Evolutionary conservation across 2,329 filamentous ascomycete genomes (phyloP).

Genomic region (Salinomyces thailandicus): DNA sequence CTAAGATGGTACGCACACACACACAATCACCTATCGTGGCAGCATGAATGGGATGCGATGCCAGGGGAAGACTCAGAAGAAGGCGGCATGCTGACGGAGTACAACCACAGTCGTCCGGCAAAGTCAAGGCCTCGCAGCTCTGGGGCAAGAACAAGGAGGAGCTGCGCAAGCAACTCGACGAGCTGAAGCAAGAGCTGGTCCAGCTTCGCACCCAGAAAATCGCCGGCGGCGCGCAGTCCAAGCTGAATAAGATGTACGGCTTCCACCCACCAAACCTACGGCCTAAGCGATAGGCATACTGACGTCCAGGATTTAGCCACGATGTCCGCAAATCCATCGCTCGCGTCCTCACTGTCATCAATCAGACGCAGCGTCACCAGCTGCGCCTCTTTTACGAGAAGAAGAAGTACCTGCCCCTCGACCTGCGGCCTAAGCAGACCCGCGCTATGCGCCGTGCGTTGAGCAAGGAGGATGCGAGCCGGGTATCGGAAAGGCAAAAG

Average conservation of each 20-base stretch:
- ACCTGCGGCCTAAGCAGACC: constrained; percentile 97
- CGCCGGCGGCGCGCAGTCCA: constrained; percentile 77
- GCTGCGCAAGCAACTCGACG: constrained; percentile 84
- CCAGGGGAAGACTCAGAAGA: no score
- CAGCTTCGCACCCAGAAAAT: constrained; percentile 98
- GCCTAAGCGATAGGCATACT: neutral
- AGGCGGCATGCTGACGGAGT: constrained; percentile 7
- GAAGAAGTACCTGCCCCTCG: constrained; percentile 99
- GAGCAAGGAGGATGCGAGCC: constrained; percentile 78
- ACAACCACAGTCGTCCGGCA: constrained; percentile 45
- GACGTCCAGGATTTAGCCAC: constrained; percentile 53
- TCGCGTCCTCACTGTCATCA: constrained; percentile 97
- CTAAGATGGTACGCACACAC: constrained; percentile 20
- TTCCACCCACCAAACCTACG: neutral
- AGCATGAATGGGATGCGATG: no score
- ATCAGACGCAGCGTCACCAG: constrained; percentile 97
- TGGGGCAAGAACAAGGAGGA: constrained; percentile 99
- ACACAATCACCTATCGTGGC: constrained; percentile 10
- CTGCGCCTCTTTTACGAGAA: constrained; percentile 99
- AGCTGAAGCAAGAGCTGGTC: constrained; percentile 92
- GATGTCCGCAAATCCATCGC: constrained; percentile 99
- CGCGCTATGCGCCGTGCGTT: constrained; percentile 93
- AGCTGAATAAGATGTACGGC: constrained; percentile 93
- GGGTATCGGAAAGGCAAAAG: constrained; percentile 85
- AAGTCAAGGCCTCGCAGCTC: constrained; percentile 92